Base-by-base conservation (phyloP, 2,329 filamentous ascomycete genomes). In the Cryoendolithus antarcticus region DNA sequence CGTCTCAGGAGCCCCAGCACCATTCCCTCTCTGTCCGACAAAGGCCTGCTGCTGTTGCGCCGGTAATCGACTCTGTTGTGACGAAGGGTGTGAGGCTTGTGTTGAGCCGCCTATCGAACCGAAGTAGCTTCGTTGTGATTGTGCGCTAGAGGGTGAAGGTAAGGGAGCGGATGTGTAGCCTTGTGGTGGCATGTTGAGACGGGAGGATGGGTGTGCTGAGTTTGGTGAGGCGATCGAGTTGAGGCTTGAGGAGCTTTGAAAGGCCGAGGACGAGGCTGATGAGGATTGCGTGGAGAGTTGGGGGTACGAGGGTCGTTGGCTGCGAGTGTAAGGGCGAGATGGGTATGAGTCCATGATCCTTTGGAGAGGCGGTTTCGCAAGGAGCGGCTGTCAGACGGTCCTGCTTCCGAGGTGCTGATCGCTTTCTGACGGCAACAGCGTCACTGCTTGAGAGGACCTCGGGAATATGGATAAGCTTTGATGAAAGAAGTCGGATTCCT, bases 181-280 rank as follows among this genome's bases (percentile, higher is more conserved):
- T 34, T 55, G 53, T 38, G 57, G 52, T 31, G 46, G 42, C 42
- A 51, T 48, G 42, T 42, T 36, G 24, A 39, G 41, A 30, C 40
- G 41, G 9, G 46, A 46, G 11, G 45, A 40, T 32, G 43, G 36
- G 32, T 43, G 44, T 21, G 46, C 43, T 35, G 43, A 35, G 37
- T 15, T 42, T 44, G 44, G 55, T 4, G 46, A 61, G 13, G 53
- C 49, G 24, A 66, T 48, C 32, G 60, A 62, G 28, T 62, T 55
- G 27, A 62, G 56, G 49, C 62, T 66, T 53, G 57, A 63, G 41
- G 62, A 64, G 54, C 57, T 62, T 38, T 61, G 58, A 47, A 59
- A 64, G 32, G 53, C 51, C 2, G 61, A 60, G 15, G 51, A 47
- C 9, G 60, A 50, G 37, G 43, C 37, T 33, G 49, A 49, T 11